These are phyloP conservation scores for Talaromyces sp. DNA, from an alignment of 2,329 filamentous ascomycete genomes.

Conservation along the genomic window DNA sequence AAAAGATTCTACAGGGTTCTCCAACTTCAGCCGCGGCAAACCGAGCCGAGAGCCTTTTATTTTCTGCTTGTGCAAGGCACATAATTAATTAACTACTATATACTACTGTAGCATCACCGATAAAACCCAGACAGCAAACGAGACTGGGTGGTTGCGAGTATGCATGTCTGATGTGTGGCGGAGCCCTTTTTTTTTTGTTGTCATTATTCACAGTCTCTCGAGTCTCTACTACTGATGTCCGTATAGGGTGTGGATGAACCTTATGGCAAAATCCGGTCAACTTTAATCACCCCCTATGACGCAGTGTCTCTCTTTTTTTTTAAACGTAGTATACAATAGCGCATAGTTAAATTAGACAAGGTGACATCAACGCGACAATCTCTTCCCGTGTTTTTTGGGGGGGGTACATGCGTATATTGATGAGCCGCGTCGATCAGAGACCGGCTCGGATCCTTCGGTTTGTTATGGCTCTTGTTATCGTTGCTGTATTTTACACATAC, in stretches of 20 bases:
- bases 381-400: background rate
- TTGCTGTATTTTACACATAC: too few relatives aligned
- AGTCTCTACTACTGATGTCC: too few relatives aligned
- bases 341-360: background rate
- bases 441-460: background rate
- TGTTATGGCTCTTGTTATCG: background rate
- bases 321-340: background rate
- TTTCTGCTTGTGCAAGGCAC: background rate
- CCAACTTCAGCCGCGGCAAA: background rate
- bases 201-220: background rate
- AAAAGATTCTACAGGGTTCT: background rate
- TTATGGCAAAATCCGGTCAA: too few relatives aligned
- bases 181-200: background rate
- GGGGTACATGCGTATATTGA: too few relatives aligned
- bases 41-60: background rate
- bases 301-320: background rate
- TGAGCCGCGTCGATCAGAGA: background rate
- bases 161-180: background rate
- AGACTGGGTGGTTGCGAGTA: too few relatives aligned
- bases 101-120: background rate
- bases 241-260: too few relatives aligned
- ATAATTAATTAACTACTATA: background rate
- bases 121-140: background rate
- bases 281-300: background rate
- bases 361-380: background rate